A percentile compares a stretch with the other conserved stretches of the same genome.
These are phyloP conservation scores for Phytopythium montanum DNA, from an alignment of 352 stramenopile species.

Conservation along the genomic window DNA sequence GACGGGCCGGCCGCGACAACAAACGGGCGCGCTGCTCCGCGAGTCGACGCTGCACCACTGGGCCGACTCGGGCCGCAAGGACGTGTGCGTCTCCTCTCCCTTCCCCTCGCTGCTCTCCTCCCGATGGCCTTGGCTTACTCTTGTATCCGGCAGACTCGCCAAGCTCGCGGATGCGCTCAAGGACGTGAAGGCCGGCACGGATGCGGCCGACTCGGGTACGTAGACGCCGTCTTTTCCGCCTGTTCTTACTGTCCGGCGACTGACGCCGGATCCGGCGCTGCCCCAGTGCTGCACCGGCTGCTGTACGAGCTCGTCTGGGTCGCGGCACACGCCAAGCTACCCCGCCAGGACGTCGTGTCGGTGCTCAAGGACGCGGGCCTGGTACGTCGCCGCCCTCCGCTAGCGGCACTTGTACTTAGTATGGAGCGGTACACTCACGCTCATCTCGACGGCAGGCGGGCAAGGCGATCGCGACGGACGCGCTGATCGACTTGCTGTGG, in stretches of 20 bases:
- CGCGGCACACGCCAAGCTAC: conserved; percentile 64
- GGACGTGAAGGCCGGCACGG: conserved; percentile 11
- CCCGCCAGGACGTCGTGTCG: conserved; percentile 63
- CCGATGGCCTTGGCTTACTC: not conserved
- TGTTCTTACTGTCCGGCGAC: not conserved
- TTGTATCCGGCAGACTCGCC: conserved; percentile 19
- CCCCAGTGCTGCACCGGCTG: conserved; percentile 47
- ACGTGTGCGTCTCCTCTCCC: conserved; percentile 34
- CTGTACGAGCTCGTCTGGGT: conserved; percentile 81
- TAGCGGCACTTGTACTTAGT: no score
- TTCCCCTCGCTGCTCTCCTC: not conserved
- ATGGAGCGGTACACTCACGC: not conserved
- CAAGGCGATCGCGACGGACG: conserved; percentile 33
- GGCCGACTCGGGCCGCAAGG: conserved; percentile 46
- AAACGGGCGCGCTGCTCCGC: conserved; percentile 34
- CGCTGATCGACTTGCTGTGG: conserved; percentile 72
- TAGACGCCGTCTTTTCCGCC: not conserved
- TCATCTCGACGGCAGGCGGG: conserved; percentile 15
- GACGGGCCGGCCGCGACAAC: not conserved
- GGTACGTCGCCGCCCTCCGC: conserved; percentile 19
- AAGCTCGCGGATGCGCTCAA: conserved; percentile 38
- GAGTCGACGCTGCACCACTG: conserved; percentile 62
- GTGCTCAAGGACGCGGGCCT: conserved; percentile 68
- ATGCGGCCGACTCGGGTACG: not conserved
- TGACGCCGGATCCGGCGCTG: not conserved